These are phyloP conservation scores for Aspergillus ochraceoroseus DNA, from an alignment of 2,329 filamentous ascomycete species.

Conservation along the genomic window DNA sequence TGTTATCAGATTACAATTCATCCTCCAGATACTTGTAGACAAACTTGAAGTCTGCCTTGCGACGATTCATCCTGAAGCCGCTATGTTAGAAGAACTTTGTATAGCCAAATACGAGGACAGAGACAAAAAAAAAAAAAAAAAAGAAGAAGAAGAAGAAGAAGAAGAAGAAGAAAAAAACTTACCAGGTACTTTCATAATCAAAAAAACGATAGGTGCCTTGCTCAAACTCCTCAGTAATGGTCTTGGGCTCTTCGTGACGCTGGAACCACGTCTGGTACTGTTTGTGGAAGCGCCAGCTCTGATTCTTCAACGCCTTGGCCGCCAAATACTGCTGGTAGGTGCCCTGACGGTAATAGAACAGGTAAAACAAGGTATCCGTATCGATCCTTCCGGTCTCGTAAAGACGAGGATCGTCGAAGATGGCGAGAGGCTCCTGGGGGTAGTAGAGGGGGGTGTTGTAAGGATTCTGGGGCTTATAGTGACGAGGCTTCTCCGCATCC, in stretches of 20 bases:
- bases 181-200: constrained; percentile 99
- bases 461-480: constrained; percentile 77
- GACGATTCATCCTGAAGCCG: constrained; percentile 84
- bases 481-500: constrained; percentile 76
- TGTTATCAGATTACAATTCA: constrained; percentile 57
- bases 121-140: constrained; percentile 10
- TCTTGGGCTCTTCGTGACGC: constrained; percentile 95
- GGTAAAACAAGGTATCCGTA: constrained; percentile 94
- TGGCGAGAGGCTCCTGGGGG: constrained; percentile 82
- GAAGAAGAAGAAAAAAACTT: constrained; percentile 38
- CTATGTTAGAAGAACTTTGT: constrained; percentile 17
- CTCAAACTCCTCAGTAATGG: constrained; percentile 96
- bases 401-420: constrained; percentile 84
- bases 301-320: constrained; percentile 93
- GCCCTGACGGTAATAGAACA: constrained; percentile 98
- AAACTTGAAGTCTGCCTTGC: constrained; percentile 98
- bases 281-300: constrained; percentile 99
- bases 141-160: constrained; percentile 22
- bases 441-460: constrained; percentile 78
- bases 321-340: constrained; percentile 93
- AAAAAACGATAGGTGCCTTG: constrained; percentile 99
- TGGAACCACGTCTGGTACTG: constrained; percentile 99
- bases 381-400: constrained; percentile 75
- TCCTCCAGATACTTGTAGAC: constrained; percentile 97
- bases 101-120: constrained; percentile 22